Evolutionary conservation across 129 eudicot genomes (phyloP).

Genomic region (Chrysanthemum makinoi): DNA sequence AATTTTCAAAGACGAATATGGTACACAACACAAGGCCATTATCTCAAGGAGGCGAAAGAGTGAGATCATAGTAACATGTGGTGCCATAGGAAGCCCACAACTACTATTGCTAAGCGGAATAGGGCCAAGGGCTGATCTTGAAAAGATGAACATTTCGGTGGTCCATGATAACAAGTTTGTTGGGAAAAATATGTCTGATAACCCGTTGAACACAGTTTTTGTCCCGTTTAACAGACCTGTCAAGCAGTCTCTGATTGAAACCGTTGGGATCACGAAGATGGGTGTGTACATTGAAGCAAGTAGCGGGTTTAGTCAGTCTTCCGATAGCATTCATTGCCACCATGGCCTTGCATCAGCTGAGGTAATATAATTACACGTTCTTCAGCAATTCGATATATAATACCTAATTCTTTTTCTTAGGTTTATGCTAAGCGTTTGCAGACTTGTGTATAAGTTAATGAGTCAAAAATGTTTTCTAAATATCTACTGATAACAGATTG

Average conservation of each 20-base stretch:
- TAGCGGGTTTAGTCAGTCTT: conserved; percentile 70
- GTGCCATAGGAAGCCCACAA: conserved; percentile 98
- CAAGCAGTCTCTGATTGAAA: conserved; percentile 63
- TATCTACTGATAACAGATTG: conserved; percentile 47
- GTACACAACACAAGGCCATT: conserved; percentile 53
- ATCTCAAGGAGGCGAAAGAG: conserved; percentile 53
- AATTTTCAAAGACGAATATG: conserved; percentile 75
- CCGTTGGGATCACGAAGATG: conserved; percentile 77
- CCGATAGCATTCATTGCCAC: conserved; percentile 56
- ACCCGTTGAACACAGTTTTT: conserved; percentile 75
- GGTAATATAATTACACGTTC: conserved; percentile 29
- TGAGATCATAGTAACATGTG: conserved; percentile 67
- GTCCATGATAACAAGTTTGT: conserved; percentile 66
- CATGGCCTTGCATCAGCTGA: conserved; percentile 73
- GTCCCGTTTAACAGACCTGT: conserved; percentile 59
- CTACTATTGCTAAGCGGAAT: conserved; percentile 82
- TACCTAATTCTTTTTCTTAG: too few species aligned
- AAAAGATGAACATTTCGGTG: conserved; percentile 65
- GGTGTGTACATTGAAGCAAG: conserved; percentile 89
- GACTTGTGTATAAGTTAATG: too few species aligned
- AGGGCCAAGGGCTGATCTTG: conserved; percentile 72
- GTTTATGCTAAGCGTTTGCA: too few species aligned
- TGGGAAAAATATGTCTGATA: conserved; percentile 86
- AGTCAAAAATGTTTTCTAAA: too few species aligned
- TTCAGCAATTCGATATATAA: background rate